phyloP scores from a whole-genome alignment of 345 rosid genomes.

The Turritis glabra region DNA sequence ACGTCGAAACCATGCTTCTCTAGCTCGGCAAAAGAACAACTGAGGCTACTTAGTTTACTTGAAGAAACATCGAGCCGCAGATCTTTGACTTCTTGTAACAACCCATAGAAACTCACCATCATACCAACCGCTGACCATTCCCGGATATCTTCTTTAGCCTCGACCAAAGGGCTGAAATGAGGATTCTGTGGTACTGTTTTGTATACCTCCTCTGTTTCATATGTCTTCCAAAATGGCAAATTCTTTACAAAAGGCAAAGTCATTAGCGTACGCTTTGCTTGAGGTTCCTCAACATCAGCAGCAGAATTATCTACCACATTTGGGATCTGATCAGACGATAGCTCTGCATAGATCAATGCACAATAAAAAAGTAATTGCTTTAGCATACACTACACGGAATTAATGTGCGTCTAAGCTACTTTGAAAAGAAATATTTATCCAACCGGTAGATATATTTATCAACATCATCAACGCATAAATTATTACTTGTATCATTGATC shows the following conservation, averaged over 20 bases:
- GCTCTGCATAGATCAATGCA: background rate
- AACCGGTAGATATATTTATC: too few relatives aligned
- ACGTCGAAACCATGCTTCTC: slow-evolving; percentile 71
- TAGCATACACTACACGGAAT: background rate
- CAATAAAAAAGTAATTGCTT: background rate
- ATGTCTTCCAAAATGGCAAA: slow-evolving; percentile 50
- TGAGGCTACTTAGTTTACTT: slow-evolving; percentile 38
- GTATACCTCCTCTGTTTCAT: slow-evolving; percentile 34
- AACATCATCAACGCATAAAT: background rate
- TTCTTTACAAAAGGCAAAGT: slow-evolving; percentile 51
- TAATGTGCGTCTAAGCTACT: background rate
- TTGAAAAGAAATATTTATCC: slow-evolving; percentile 35
- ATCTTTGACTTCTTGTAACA: slow-evolving; percentile 52
- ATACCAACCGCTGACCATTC: slow-evolving; percentile 72
- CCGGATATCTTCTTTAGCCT: slow-evolving; percentile 53
- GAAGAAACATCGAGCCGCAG: slow-evolving; percentile 39
- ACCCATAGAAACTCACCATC: slow-evolving; percentile 56
- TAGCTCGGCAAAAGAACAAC: slow-evolving; percentile 51
- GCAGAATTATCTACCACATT: background rate
- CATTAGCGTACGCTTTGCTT: background rate
- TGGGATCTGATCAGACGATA: background rate
- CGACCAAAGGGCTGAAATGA: slow-evolving; percentile 57
- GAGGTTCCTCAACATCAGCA: slow-evolving; percentile 4
- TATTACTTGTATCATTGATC: background rate
- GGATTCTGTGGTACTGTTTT: slow-evolving; percentile 55